Evolutionary conservation across 2,329 filamentous ascomycete genomes (phyloP).

Genomic region (Aureobasidium sp.): DNA sequence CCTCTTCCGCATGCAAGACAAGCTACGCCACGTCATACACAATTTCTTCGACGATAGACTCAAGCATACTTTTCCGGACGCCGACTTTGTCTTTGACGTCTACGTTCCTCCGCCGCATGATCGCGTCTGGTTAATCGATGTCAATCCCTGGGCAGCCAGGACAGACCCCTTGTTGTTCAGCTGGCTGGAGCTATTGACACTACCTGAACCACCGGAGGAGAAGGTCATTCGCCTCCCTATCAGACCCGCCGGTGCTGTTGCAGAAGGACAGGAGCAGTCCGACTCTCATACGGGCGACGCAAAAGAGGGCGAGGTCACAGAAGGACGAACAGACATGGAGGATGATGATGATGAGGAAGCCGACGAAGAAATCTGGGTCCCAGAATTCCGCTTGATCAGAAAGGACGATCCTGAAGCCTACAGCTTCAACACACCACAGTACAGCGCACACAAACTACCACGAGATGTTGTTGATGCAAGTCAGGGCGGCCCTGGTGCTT

Average conservation of each 20-base stretch:
- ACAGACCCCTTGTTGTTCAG: slow-evolving; percentile 86
- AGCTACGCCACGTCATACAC: slow-evolving; percentile 60
- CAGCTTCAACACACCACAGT: slow-evolving; percentile 75
- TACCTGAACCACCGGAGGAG: slow-evolving; percentile 47
- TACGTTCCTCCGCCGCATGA: slow-evolving; percentile 74
- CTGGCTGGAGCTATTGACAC: slow-evolving; percentile 76
- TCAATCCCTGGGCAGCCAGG: slow-evolving; percentile 86
- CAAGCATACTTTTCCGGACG: slow-evolving; percentile 71
- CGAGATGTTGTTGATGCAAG: slow-evolving; percentile 77
- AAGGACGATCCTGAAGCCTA: slow-evolving; percentile 83
- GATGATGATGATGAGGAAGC: slow-evolving; percentile 42
- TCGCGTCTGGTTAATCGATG: slow-evolving; percentile 77
- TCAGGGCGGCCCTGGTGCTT: slow-evolving; percentile 54
- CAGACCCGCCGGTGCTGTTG: neutral
- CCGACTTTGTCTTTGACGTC: slow-evolving; percentile 81
- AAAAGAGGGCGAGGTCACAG: neutral
- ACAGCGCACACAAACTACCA: slow-evolving; percentile 91
- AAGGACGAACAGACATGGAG: slow-evolving; percentile 17
- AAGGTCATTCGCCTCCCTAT: slow-evolving; percentile 15
- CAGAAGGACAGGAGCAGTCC: neutral
- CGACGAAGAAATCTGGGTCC: slow-evolving; percentile 48
- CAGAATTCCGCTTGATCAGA: slow-evolving; percentile 75
- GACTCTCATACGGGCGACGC: neutral
- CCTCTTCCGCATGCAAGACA: slow-evolving; percentile 57
- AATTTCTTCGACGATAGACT: slow-evolving; percentile 70